Evolutionary conservation across 1,284 basidiomycete species (phyloP).

Genomic region (Ganoderma lingzhi): DNA sequence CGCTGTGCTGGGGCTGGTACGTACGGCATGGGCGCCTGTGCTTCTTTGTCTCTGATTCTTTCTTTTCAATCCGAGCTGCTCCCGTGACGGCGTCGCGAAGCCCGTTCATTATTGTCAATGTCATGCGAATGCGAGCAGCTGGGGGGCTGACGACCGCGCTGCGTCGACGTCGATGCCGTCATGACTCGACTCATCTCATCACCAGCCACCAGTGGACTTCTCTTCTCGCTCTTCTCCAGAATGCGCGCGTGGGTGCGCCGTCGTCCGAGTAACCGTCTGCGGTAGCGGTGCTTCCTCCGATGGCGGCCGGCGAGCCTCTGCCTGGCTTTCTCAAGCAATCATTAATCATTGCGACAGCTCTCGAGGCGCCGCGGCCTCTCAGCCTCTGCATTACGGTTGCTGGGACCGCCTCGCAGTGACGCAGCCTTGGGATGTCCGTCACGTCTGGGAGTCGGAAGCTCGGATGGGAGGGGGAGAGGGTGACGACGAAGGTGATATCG

Average conservation of each 20-base stretch:
- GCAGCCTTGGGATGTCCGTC: neutral
- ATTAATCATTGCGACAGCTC: no score
- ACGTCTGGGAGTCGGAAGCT: neutral
- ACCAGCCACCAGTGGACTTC: neutral
- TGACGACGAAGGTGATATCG: neutral
- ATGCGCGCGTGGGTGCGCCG: neutral
- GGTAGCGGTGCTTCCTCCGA: neutral
- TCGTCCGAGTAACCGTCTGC: slow-evolving; percentile 5
- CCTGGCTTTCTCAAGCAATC: neutral
- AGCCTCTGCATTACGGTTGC: neutral
- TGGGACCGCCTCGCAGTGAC: neutral
- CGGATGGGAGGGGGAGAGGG: neutral
- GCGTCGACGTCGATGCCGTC: neutral
- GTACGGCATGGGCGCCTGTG: neutral
- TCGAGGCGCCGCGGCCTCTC: neutral
- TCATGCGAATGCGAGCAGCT: neutral
- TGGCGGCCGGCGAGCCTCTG: neutral
- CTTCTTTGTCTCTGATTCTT: neutral
- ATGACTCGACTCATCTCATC: neutral
- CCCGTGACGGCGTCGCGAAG: neutral
- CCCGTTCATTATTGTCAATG: neutral
- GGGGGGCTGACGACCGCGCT: no score
- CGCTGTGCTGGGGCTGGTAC: neutral
- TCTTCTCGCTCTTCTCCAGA: neutral
- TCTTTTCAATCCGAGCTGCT: neutral